phyloP scores from a whole-genome alignment of 2,329 filamentous ascomycete genomes.

The Colletotrichum tropicale region DNA sequence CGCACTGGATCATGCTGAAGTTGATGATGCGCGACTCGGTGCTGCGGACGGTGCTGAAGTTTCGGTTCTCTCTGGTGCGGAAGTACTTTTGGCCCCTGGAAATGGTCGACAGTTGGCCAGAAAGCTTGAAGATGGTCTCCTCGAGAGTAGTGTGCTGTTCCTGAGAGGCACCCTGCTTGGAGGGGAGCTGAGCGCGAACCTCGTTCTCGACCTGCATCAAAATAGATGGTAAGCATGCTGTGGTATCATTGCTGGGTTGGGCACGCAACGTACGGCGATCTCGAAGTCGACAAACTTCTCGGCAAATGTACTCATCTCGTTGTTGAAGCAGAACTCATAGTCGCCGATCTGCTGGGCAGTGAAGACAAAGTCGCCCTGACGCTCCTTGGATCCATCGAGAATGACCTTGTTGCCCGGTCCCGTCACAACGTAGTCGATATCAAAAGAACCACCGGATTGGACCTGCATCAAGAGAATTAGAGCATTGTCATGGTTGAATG shows the following conservation, averaged over 20 bases:
- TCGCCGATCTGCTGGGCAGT: conserved; percentile 87
- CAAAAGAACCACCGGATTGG: conserved; percentile 97
- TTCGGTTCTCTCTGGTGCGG: conserved; percentile 96
- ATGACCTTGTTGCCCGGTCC: conserved; percentile 83
- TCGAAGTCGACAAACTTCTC: conserved; percentile 99
- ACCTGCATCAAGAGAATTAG: conserved; percentile 61
- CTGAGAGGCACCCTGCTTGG: conserved; percentile 84
- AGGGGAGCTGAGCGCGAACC: conserved; percentile 78
- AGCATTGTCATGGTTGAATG: background rate
- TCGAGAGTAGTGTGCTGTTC: conserved; percentile 91
- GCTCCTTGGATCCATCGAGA: conserved; percentile 85
- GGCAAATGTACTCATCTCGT: conserved; percentile 96
- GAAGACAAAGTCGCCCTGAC: conserved; percentile 98
- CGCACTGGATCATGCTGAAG: conserved; percentile 91
- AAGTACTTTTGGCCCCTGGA: conserved; percentile 99
- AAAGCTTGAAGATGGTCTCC: conserved; percentile 95
- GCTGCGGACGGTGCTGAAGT: conserved; percentile 97
- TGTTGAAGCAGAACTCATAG: conserved; percentile 98
- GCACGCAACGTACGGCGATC: conserved; percentile 72
- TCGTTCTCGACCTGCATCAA: conserved; percentile 84
- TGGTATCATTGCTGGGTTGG: conserved; percentile 2
- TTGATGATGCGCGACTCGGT: conserved; percentile 97
- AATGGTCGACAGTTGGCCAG: conserved; percentile 90
- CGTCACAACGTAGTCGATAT: conserved; percentile 89
- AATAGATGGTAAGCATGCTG: conserved; percentile 13